Conservation (phyloP, 257 asterid genomes). For the Lantana camara region DNA sequence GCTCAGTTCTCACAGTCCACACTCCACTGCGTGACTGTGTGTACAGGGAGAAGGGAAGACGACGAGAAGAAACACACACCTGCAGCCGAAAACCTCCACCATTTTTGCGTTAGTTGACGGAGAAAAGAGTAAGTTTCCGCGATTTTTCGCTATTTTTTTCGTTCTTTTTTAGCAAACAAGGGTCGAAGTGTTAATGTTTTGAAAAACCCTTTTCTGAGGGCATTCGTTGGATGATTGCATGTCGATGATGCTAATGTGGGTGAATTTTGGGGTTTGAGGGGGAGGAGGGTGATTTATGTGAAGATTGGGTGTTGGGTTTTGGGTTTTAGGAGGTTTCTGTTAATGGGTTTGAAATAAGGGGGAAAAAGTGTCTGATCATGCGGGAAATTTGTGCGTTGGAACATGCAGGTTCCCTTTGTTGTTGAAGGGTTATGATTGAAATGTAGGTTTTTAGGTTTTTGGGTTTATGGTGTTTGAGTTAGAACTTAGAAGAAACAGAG, state of each 20-base stretch:
- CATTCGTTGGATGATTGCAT: constrained; percentile 6
- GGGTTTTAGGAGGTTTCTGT: not conserved
- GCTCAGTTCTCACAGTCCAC: too few species aligned
- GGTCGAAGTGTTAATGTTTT: not conserved
- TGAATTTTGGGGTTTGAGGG: not conserved
- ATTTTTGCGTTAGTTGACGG: too few species aligned
- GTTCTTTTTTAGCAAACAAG: not conserved
- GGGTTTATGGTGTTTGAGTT: not conserved
- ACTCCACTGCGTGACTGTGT: too few species aligned
- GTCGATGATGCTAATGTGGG: constrained; percentile 4
- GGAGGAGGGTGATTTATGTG: not conserved
- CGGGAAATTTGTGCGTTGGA: not conserved
- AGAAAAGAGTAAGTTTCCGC: too few species aligned
- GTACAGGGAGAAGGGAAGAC: too few species aligned
- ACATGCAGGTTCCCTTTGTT: not conserved
- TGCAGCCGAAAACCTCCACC: too few species aligned
- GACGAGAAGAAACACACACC: too few species aligned
- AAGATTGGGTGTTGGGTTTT: not conserved
- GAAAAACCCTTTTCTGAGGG: not conserved
- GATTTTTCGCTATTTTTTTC: not conserved
- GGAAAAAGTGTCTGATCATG: not conserved
- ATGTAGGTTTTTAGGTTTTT: not conserved
- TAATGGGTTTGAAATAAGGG: not conserved
- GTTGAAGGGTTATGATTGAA: not conserved
- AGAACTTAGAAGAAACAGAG: not conserved